Evolutionary conservation across 495 filamentous ascomycete genomes (phyloP).

Genomic region (Podospora fimiseda): DNA sequence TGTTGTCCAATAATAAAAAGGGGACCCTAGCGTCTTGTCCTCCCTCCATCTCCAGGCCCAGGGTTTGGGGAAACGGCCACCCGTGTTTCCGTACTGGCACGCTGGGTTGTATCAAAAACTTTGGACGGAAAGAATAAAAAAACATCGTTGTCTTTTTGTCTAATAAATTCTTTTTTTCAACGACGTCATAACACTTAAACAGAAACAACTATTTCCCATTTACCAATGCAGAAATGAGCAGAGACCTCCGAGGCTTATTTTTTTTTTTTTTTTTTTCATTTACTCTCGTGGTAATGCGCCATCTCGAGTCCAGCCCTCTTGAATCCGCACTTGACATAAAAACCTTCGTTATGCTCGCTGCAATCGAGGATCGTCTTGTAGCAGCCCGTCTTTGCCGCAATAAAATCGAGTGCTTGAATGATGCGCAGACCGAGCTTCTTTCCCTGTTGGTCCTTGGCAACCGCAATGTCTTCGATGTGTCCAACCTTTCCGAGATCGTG

Average conservation of each 20-base stretch:
- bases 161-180: too few relatives aligned
- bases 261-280: slow-evolving; percentile 42
- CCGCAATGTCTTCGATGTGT: slow-evolving; percentile 97
- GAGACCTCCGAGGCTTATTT: slow-evolving; percentile 11
- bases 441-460: slow-evolving; percentile 87
- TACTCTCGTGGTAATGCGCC: slow-evolving; percentile 81
- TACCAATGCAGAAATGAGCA: too few relatives aligned
- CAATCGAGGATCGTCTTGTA: slow-evolving; percentile 74
- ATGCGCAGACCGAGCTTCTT: slow-evolving; percentile 91
- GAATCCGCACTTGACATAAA: slow-evolving; percentile 98
- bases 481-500: slow-evolving; percentile 73
- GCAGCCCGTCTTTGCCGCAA: slow-evolving; percentile 78
- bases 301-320: slow-evolving; percentile 90
- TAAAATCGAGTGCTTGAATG: slow-evolving; percentile 88
- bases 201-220: too few relatives aligned
- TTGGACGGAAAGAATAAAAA: too few relatives aligned
- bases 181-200: too few relatives aligned
- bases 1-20: too few relatives aligned
- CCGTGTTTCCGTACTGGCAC: too few relatives aligned
- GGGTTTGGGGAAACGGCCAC: too few relatives aligned
- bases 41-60: too few relatives aligned
- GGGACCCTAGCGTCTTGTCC: too few relatives aligned
- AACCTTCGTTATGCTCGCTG: slow-evolving; percentile 79
- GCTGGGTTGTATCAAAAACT: too few relatives aligned
- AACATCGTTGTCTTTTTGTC: too few relatives aligned